These are phyloP conservation scores for Fusarium mangiferae DNA, from an alignment of 2,329 filamentous ascomycete species.

Conservation along the genomic window DNA sequence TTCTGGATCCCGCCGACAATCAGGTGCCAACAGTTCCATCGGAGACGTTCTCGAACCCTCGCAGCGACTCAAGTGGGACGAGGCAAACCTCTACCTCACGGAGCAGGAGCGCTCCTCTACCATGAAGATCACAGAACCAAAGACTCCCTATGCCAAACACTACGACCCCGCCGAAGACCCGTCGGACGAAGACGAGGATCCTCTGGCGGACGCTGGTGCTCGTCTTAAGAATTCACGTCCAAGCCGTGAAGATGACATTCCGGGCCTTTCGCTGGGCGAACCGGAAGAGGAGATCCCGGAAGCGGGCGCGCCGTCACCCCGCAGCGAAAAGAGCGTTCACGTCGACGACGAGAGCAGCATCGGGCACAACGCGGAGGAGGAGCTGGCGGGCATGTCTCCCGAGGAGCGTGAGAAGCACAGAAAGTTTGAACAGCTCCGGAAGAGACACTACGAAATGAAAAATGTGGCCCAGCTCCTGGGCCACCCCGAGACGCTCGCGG, in stretches of 20 bases:
- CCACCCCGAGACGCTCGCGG: constrained; percentile 73
- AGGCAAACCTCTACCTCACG: constrained; percentile 95
- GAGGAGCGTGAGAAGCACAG: constrained; percentile 92
- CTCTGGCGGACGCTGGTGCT: constrained; percentile 45
- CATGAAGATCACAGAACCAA: constrained; percentile 99
- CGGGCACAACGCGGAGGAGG: constrained; percentile 67
- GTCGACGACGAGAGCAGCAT: constrained; percentile 73
- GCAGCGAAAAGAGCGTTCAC: constrained; percentile 77
- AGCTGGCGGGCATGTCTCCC: constrained; percentile 63
- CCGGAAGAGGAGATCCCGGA: constrained; percentile 79
- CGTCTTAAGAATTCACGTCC: constrained; percentile 51
- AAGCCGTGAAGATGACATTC: constrained; percentile 78
- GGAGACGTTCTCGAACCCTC: constrained; percentile 61
- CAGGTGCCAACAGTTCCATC: constrained; percentile 57
- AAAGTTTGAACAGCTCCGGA: constrained; percentile 89
- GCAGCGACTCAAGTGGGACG: constrained; percentile 95
- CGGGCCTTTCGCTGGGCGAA: constrained; percentile 90
- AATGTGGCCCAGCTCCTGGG: constrained; percentile 89
- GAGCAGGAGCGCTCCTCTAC: constrained; percentile 95
- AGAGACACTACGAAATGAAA: constrained; percentile 99
- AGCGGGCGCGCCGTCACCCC: constrained; percentile 49
- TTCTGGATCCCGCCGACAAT: constrained; percentile 76
- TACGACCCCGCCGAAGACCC: constrained; percentile 92
- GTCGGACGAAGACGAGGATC: constrained; percentile 74
- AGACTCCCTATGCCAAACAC: constrained; percentile 93